These are phyloP conservation scores for Barbatosphaeria neglecta DNA, from an alignment of 495 filamentous ascomycete genomes.

Conservation along the genomic window DNA sequence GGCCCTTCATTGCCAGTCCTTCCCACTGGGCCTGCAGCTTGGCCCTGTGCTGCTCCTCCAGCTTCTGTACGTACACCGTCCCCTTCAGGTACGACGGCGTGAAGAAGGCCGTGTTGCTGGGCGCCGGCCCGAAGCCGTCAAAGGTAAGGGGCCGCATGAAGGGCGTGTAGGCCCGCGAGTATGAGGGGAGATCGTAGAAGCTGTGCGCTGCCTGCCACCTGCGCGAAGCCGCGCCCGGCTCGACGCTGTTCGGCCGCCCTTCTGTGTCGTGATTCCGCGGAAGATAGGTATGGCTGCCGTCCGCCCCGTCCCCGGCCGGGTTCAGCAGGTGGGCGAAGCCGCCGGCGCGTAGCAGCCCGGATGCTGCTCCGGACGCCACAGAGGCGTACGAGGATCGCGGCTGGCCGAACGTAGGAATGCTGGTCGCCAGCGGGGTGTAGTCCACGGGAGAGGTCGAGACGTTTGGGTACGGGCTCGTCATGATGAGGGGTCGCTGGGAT, in stretches of 20 bases:
- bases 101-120: constrained; percentile 41
- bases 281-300: constrained; percentile 26
- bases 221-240: constrained; percentile 21
- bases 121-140: constrained; percentile 14
- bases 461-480: constrained; percentile 22
- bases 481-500: constrained; percentile 19
- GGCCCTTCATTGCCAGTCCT: constrained; percentile 19
- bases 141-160: constrained; percentile 22
- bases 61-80: constrained; percentile 63
- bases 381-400: constrained; percentile 64
- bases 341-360: constrained; percentile 36
- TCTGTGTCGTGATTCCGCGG: constrained; percentile 15
- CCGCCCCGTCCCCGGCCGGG: constrained; percentile 33
- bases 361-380: constrained; percentile 57
- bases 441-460: constrained; percentile 6
- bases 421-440: constrained; percentile 7
- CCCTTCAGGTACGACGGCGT: constrained; percentile 69
- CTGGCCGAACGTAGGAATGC: constrained; percentile 14
- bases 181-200: constrained; percentile 31
- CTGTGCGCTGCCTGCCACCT: constrained; percentile 33
- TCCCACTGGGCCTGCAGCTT: constrained; percentile 33
- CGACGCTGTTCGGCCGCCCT: constrained; percentile 8
- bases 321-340: constrained; percentile 54
- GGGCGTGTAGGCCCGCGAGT: constrained; percentile 51
- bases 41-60: constrained; percentile 56